A percentile compares a stretch with the other conserved stretches of the same genome.
These are phyloP conservation scores for Fusarium humuli DNA, from an alignment of 2,329 filamentous ascomycete species.

Conservation along the genomic window DNA sequence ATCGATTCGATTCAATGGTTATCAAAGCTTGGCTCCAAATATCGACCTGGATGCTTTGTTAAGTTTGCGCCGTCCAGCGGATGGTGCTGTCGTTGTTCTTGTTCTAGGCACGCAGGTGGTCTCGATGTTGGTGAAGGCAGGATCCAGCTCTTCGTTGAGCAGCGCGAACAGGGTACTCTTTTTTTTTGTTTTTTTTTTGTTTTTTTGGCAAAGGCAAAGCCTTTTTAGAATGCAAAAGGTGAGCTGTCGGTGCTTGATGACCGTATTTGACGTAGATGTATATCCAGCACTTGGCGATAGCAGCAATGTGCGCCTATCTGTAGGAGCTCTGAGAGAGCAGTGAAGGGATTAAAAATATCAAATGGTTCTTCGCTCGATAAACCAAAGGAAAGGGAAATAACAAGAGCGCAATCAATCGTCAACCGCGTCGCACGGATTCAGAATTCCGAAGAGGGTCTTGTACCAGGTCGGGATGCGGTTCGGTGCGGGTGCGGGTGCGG, in stretches of 20 bases:
- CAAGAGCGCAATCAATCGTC: constrained; percentile 5
- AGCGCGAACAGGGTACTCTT: background rate
- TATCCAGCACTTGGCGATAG: constrained; percentile 25
- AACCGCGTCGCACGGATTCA: constrained; percentile 27
- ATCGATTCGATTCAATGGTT: background rate
- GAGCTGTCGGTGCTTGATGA: constrained; percentile 23
- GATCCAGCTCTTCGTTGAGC: constrained; percentile 2
- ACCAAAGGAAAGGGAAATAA: background rate
- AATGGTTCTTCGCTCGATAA: background rate
- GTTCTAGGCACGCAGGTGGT: background rate
- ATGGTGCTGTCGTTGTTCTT: background rate
- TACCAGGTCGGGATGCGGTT: constrained; percentile 40
- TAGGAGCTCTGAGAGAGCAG: background rate
- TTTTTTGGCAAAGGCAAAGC: background rate
- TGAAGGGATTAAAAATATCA: constrained; percentile 12
- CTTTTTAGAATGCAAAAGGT: background rate
- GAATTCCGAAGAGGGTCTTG: constrained; percentile 31
- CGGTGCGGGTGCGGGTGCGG: constrained; percentile 31
- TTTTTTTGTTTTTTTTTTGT: background rate
- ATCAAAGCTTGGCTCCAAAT: background rate
- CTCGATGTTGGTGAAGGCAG: background rate
- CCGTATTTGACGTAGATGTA: constrained; percentile 21
- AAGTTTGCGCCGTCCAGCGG: constrained; percentile 19
- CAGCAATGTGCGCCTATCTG: constrained; percentile 17
- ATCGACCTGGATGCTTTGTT: background rate